These are phyloP conservation scores for Suillus lakei DNA, from an alignment of 768 basidiomycete genomes.

Conservation along the genomic window DNA sequence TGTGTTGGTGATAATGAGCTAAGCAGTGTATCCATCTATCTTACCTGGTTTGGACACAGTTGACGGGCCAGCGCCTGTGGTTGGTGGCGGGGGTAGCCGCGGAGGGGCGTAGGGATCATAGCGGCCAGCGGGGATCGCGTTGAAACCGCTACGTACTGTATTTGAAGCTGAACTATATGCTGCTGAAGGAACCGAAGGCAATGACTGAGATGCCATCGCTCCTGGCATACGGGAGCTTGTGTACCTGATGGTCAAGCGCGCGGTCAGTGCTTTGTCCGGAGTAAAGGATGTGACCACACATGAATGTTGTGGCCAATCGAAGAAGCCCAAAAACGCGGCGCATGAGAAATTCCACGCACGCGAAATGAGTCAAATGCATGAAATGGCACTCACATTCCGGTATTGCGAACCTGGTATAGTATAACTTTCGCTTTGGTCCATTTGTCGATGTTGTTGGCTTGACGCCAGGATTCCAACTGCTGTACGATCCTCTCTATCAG, in stretches of 20 bases:
- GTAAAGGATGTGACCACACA: slow-evolving; percentile 11
- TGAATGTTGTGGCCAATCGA: slow-evolving; percentile 10
- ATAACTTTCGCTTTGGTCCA: slow-evolving; percentile 74
- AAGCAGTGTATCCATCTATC: slow-evolving; percentile 19
- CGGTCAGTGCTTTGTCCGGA: slow-evolving; percentile 18
- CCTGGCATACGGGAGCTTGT: slow-evolving; percentile 30
- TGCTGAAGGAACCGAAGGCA: slow-evolving; percentile 22
- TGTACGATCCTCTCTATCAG: slow-evolving; percentile 76
- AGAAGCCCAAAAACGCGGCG: slow-evolving; percentile 8
- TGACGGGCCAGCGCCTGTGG: slow-evolving; percentile 41
- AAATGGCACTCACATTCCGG: slow-evolving; percentile 64
- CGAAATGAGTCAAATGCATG: slow-evolving; percentile 12
- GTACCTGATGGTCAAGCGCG: slow-evolving; percentile 28
- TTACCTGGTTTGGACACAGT: slow-evolving; percentile 33
- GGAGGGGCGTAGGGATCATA: slow-evolving; percentile 75
- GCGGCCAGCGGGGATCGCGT: slow-evolving; percentile 41
- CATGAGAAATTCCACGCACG: slow-evolving; percentile 17
- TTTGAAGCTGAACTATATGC: slow-evolving; percentile 24
- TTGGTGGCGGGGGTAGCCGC: slow-evolving; percentile 44
- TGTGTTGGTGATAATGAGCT: slow-evolving; percentile 16
- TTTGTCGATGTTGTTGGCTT: slow-evolving; percentile 58
- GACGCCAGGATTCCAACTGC: slow-evolving; percentile 65
- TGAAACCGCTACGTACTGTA: slow-evolving; percentile 22
- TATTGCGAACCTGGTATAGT: slow-evolving; percentile 65
- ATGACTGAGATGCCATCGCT: slow-evolving; percentile 27